These are phyloP conservation scores for Scedosporium boydii DNA, from an alignment of 2,329 filamentous ascomycete species.

Conservation along the genomic window DNA sequence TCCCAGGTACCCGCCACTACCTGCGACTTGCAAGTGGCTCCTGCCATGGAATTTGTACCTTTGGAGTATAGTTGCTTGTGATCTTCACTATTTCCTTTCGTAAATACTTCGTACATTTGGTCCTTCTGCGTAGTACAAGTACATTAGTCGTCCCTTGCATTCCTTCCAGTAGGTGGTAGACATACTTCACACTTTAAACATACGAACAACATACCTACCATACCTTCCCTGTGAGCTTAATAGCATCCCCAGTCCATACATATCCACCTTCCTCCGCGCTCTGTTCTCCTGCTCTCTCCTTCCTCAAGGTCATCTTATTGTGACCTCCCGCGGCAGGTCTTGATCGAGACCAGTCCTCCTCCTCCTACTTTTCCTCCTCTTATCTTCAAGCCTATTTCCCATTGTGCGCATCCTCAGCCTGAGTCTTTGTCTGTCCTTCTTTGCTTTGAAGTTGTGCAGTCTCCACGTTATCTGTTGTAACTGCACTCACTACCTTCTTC, in stretches of 20 bases:
- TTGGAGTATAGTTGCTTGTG: background rate
- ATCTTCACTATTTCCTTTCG: background rate
- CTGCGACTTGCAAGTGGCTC: background rate
- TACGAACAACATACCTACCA: no score
- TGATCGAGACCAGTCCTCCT: background rate
- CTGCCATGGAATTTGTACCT: background rate
- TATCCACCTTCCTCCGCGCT: background rate
- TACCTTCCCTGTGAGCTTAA: background rate
- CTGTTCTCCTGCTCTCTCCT: background rate
- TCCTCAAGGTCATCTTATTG: background rate
- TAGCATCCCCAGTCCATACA: background rate
- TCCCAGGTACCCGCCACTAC: background rate
- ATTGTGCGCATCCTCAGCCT: background rate
- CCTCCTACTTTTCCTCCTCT: background rate
- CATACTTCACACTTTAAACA: no score
- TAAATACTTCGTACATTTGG: no score
- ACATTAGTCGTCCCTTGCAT: no score
- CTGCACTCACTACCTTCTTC: background rate
- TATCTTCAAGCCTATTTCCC: background rate
- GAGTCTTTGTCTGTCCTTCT: background rate
- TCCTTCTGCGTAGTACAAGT: no score
- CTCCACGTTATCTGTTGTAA: background rate
- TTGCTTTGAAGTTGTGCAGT: background rate
- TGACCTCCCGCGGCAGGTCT: background rate
- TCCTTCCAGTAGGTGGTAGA: no score